These are phyloP conservation scores for Beauveria asiatica DNA, from an alignment of 2,329 filamentous ascomycete species.

Conservation along the genomic window DNA sequence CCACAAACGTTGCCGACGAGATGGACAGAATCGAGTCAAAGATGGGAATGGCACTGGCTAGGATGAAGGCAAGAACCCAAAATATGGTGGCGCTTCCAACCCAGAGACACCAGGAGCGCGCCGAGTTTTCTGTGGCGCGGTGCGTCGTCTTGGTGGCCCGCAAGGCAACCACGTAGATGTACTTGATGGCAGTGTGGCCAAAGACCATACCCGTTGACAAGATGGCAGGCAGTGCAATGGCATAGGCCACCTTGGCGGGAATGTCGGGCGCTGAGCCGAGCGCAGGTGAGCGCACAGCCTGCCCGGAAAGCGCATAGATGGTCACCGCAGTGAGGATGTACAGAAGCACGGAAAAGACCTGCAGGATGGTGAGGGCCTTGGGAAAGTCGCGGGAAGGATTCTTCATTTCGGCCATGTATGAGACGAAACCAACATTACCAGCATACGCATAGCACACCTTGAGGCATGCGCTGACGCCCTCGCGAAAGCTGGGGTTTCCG, in stretches of 20 bases:
- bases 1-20: constrained; percentile 27
- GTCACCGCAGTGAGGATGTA: constrained; percentile 25
- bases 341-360: constrained; percentile 24
- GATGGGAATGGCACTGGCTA: constrained; percentile 29
- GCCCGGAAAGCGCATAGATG: constrained; percentile 24
- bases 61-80: constrained; percentile 26
- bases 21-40: constrained; percentile 30
- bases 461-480: constrained; percentile 25
- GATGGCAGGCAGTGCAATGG: constrained; percentile 22
- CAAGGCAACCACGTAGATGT: constrained; percentile 26
- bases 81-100: constrained; percentile 25
- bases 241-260: constrained; percentile 25
- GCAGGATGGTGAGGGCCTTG: constrained; percentile 22
- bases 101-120: constrained; percentile 28
- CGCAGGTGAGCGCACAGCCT: constrained; percentile 25
- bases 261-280: constrained; percentile 25
- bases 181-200: constrained; percentile 25
- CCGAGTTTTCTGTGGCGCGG: constrained; percentile 24
- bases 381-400: constrained; percentile 24
- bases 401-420: constrained; percentile 27
- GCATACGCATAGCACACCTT: constrained; percentile 29
- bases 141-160: constrained; percentile 23
- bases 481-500: constrained; percentile 22
- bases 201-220: constrained; percentile 24
- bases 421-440: constrained; percentile 29